Conservation (phyloP, 257 asterid species). For the Forsythia suspensa region DNA sequence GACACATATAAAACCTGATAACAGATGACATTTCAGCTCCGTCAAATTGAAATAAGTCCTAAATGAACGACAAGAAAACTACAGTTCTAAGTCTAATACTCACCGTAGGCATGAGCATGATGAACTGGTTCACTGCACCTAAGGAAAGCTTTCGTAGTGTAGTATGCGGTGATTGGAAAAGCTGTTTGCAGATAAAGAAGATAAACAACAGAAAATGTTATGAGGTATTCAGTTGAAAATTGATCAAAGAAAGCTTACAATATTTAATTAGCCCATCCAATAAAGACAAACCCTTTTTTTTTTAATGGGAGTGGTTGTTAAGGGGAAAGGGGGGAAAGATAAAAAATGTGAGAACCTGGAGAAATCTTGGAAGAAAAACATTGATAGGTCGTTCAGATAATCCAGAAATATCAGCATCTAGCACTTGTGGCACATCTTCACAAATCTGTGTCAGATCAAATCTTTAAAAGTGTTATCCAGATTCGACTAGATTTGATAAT, state of each 20-base stretch:
- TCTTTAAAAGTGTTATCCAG: conserved; percentile 1
- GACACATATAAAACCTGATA: conserved; percentile 64
- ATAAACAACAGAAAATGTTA: conserved; percentile 5
- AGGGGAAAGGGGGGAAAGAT: neutral
- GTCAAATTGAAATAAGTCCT: conserved; percentile 7
- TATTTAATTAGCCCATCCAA: neutral
- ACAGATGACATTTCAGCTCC: conserved; percentile 2
- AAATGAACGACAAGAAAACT: conserved; percentile 6
- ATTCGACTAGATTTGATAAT: neutral
- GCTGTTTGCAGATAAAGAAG: conserved; percentile 47
- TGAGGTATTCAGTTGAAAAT: conserved; percentile 11
- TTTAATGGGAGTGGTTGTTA: neutral
- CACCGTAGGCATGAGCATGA: conserved; percentile 95
- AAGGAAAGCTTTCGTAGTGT: conserved; percentile 77
- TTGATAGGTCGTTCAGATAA: conserved; percentile 81
- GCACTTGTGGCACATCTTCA: conserved; percentile 81
- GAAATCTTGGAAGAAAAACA: conserved; percentile 84
- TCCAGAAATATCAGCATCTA: conserved; percentile 82
- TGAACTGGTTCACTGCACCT: conserved; percentile 88
- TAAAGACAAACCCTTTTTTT: neutral
- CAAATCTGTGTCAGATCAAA: conserved; percentile 52
- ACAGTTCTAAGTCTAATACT: conserved; percentile 30
- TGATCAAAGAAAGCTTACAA: neutral
- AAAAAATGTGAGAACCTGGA: conserved; percentile 51
- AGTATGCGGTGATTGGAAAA: conserved; percentile 84